Evolutionary conservation across 345 rosid genomes (phyloP), one percentile per base, ranked within the genome.

Genomic region (Erucastrum elatum): DNA sequence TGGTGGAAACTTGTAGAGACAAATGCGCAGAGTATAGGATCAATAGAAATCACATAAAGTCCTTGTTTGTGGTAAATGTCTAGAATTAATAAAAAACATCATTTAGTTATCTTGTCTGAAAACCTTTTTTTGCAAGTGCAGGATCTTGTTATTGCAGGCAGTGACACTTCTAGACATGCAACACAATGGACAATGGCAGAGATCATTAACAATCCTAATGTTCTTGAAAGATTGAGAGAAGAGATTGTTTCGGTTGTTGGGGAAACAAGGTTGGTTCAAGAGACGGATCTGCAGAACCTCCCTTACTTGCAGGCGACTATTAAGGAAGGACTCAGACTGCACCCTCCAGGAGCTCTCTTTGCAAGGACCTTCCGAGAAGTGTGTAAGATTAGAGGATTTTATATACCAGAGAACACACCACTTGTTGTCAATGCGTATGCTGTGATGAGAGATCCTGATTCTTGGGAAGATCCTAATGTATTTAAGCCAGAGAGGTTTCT

Each of bases 281-380:
- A 90, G 78, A 79, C 85, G 8, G 89, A 90, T 35, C 75, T 86
- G 1, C 60, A 77, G 0, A 75, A 86, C 12, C 89, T 90, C 34
- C 87, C 90, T 8, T 59, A 82, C 87, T 82, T 89, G 49, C 90
- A 88, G 78, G 86, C 92, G 0, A 68, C 87, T 16, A 83, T 79
- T 6, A 90, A 87, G 59, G 93, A 90, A 87, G 88, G 87, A 27
- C 83, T 90, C 0, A 77, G 94, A 79, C 85, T 91, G 44, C 94
- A 91, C 77, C 92, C 92, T 0, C 64, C 89, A 1, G 90, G 84
- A 5, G 90, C 94, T 8, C 5, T 91, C 58, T 84, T 82, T 21
- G 77, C 77, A 58, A 80, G 93, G 51, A 87, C 84, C 6, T 81
- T 86, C 33, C 77, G 53, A 4, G 81, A 88, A 25, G 58, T 64